Conservation (phyloP, 75 land plant genomes). For the Sequoiadendron giganteum region DNA sequence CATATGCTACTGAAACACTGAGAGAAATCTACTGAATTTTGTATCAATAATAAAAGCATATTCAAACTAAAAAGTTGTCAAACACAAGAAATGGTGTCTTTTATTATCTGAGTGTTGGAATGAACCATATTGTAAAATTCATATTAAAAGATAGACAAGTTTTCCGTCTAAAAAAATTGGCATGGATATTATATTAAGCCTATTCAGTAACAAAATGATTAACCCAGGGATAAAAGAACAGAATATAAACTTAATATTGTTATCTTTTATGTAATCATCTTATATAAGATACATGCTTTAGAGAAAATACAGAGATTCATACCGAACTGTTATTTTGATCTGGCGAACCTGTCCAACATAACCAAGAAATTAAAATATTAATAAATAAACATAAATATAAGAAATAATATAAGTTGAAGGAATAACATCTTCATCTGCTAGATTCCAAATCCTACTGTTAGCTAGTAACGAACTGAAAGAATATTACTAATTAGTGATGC, state of each 20-base stretch:
- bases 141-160: not conserved
- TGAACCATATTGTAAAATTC: not conserved
- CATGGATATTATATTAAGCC: not conserved
- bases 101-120: not conserved
- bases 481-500: no score
- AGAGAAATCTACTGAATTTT: not conserved
- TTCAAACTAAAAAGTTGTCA: not conserved
- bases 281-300: not conserved
- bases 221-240: not conserved
- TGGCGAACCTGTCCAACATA: conserved; percentile 9
- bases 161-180: not conserved
- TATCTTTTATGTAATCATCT: not conserved
- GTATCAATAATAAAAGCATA: not conserved
- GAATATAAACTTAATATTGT: not conserved
- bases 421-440: not conserved
- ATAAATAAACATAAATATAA: not conserved
- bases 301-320: not conserved
- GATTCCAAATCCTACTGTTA: not conserved
- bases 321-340: conserved; percentile 8
- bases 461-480: no score
- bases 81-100: not conserved
- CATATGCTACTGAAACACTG: not conserved
- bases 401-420: not conserved
- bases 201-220: not conserved
- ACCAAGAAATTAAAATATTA: not conserved